phyloP scores from a whole-genome alignment of 306 rosid species.

The Cucurbita ficifolia region DNA sequence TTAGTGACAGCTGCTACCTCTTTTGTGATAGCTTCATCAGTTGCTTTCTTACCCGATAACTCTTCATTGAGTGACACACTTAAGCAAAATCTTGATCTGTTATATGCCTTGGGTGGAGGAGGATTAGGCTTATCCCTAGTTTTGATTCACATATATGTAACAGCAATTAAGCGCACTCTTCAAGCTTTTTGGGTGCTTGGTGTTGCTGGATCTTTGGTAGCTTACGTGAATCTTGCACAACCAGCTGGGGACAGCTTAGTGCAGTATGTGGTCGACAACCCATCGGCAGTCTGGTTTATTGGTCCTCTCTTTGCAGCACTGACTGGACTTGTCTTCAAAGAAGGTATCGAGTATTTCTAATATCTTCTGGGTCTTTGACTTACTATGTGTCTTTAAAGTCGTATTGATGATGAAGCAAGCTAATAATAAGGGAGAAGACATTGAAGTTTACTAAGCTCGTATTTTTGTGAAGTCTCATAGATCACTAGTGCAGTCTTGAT shows the following conservation, averaged over 20 bases:
- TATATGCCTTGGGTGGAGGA: constrained; percentile 46
- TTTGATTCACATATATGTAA: constrained; percentile 70
- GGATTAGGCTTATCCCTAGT: constrained; percentile 65
- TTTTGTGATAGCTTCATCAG: constrained; percentile 50
- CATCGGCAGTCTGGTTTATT: constrained; percentile 56
- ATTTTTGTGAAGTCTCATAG: background rate
- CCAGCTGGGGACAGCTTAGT: constrained; percentile 47
- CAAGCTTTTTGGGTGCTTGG: constrained; percentile 87
- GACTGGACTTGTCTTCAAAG: constrained; percentile 89
- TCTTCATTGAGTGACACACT: constrained; percentile 14
- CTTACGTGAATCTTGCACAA: constrained; percentile 43
- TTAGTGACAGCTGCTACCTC: constrained; percentile 72
- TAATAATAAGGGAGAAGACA: background rate
- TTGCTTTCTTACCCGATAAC: constrained; percentile 44
- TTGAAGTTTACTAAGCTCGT: background rate
- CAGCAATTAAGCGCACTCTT: constrained; percentile 67
- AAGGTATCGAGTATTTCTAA: constrained; percentile 32
- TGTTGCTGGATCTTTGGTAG: constrained; percentile 44
- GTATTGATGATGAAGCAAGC: background rate
- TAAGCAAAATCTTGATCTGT: constrained; percentile 37
- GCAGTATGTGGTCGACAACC: constrained; percentile 46
- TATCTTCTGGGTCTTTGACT: background rate
- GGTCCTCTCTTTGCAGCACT: constrained; percentile 85
- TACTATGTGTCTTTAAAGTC: background rate
- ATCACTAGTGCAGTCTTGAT: background rate